A percentile compares a stretch with the other conserved stretches of the same genome.
These are phyloP conservation scores for Claviceps digitariae DNA, from an alignment of 2,329 filamentous ascomycete genomes.

Conservation along the genomic window DNA sequence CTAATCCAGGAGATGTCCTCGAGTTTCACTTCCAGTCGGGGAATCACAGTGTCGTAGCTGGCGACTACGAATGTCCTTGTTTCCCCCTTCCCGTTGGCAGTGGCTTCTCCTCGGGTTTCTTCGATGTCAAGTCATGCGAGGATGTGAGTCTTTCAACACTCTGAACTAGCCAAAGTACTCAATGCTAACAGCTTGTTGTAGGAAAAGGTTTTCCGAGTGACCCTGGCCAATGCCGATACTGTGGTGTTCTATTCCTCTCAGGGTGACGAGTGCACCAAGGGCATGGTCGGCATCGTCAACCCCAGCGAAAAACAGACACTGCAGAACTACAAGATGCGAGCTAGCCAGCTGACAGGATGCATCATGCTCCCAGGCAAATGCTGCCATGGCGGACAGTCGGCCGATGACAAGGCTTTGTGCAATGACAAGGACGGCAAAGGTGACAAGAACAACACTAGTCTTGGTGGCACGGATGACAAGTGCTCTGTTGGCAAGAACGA, in stretches of 20 bases:
- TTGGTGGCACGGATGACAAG: not conserved
- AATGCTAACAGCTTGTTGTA: slow-evolving; percentile 6
- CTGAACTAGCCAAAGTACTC: not conserved
- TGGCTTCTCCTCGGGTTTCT: slow-evolving; percentile 26
- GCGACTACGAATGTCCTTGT: slow-evolving; percentile 23
- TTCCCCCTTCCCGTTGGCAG: slow-evolving; percentile 16
- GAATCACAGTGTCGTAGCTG: slow-evolving; percentile 25
- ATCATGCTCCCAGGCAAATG: slow-evolving; percentile 15
- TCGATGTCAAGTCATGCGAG: slow-evolving; percentile 15
- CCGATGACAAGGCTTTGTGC: slow-evolving; percentile 5
- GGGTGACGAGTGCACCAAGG: slow-evolving; percentile 21
- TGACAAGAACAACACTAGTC: not conserved
- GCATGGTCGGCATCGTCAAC: slow-evolving; percentile 28
- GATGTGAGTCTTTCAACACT: slow-evolving; percentile 11
- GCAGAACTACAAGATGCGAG: slow-evolving; percentile 18
- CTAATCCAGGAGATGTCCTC: slow-evolving; percentile 20
- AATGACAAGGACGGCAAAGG: not conserved
- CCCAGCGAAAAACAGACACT: slow-evolving; percentile 16
- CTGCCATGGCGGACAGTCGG: slow-evolving; percentile 18
- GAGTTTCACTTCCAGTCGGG: slow-evolving; percentile 24
- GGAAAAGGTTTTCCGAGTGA: slow-evolving; percentile 23
- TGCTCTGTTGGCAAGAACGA: not conserved
- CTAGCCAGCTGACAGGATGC: slow-evolving; percentile 12
- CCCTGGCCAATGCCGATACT: slow-evolving; percentile 18
- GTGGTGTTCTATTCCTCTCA: slow-evolving; percentile 27